A percentile compares a stretch with the other conserved stretches of the same genome.
Conservation (phyloP, 2,329 filamentous ascomycete species). For the Dendryphion nanum region DNA sequence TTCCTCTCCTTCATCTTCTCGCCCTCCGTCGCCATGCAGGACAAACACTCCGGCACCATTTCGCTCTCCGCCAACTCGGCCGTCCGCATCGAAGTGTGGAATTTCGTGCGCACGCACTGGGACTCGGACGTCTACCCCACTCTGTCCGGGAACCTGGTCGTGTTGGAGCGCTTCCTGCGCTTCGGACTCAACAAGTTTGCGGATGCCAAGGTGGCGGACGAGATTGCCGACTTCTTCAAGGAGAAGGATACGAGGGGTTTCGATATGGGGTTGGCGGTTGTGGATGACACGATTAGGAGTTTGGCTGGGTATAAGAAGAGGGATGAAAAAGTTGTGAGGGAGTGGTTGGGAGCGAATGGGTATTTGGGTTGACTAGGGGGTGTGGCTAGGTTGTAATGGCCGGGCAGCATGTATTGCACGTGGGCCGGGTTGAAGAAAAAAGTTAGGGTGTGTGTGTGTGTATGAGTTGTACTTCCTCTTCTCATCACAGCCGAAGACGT, state of each 20-base stretch:
- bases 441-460: too few species aligned
- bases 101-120: constrained; percentile 85
- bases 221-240: constrained; percentile 82
- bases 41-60: constrained; percentile 79
- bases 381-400: constrained; percentile 11
- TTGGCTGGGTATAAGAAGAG: constrained; percentile 79
- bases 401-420: too few species aligned
- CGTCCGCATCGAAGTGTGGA: constrained; percentile 75
- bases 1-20: constrained; percentile 76
- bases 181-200: constrained; percentile 76
- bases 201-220: constrained; percentile 64
- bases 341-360: constrained; percentile 70
- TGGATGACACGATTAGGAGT: constrained; percentile 80
- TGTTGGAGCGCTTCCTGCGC: constrained; percentile 85
- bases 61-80: constrained; percentile 71
- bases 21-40: constrained; percentile 78
- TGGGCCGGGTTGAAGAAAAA: too few species aligned
- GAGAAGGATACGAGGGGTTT: constrained; percentile 83
- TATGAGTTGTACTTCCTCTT: too few species aligned
- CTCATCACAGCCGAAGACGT: too few species aligned
- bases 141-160: constrained; percentile 77
- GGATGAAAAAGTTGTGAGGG: constrained; percentile 69
- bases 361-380: constrained; percentile 50
- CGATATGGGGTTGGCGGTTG: constrained; percentile 80
- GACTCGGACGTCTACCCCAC: constrained; percentile 62